Base-by-base conservation (phyloP, 805 yeast genomes). In the Starmerella potacharoeniae region DNA sequence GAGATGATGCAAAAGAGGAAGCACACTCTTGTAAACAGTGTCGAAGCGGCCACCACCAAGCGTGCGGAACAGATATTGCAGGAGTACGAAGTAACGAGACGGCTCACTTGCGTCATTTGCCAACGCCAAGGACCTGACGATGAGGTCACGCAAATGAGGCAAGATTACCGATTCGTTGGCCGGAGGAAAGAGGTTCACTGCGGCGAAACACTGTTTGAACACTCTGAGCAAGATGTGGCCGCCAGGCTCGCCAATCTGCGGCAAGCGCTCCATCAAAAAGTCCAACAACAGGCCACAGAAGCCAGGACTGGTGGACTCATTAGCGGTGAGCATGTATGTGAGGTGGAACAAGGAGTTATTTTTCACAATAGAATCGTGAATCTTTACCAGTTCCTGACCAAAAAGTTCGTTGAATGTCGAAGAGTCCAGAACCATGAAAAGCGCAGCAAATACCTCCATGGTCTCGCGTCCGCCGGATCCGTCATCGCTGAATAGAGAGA, bases 21-120 rank as follows among this genome's bases (percentile, higher is more conserved):
- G 78, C 17, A 95, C 91, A 58, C 90, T 95, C 62, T 93, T 87
- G 72, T 95, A 95, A 16, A 93, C 73, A 53, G 83, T 82, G 68
- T 93, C 99, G 67, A 93, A 91, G 56, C 97, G 75, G 6, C 98
- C 98, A 51, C 98, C 97, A 36, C 97, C 96, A 48, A 93, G 90
- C 64, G 95, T 86, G 68, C 97, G 77, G 74, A 93, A 93, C 50
- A 93, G 72, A 0, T 95, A 87, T 63, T 97, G 75, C 28, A 93
- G 84, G 62, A 93, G 74, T 63, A 89, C 86, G 59, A 91, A 90
- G 67, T 89, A 93, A 2, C 88, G 87, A 29, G 87, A 75, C 5
- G 98, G 97, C 65, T 91, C 96, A 60, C 86, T 84, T 0, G 97
- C 86, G 7, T 82, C 81, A 0, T 96, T 84, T 0, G 96, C 82